A percentile compares a stretch with the other conserved stretches of the same genome.
Evolutionary conservation across 177 flowering plant species (phyloP).

Genomic region (Vitis hybrid): DNA sequence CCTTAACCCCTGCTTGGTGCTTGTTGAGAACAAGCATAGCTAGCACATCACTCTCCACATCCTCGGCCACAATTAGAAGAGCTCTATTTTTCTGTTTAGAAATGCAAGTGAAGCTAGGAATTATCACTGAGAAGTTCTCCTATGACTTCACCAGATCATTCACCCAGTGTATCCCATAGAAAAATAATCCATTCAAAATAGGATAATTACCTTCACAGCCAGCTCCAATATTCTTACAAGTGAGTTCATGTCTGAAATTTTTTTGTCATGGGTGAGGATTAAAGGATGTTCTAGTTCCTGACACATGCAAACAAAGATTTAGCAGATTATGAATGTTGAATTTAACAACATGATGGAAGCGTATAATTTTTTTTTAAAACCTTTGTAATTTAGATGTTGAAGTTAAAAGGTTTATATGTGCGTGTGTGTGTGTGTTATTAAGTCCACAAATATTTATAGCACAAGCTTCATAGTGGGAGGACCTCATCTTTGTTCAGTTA

Average conservation of each 20-base stretch:
- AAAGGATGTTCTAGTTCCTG: constrained; percentile 87
- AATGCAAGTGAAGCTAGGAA: neutral
- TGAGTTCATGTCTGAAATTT: constrained; percentile 57
- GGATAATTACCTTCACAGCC: constrained; percentile 50
- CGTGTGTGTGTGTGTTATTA: neutral
- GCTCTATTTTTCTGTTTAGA: constrained; percentile 52
- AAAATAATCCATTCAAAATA: neutral
- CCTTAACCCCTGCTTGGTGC: constrained; percentile 81
- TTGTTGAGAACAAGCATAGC: constrained; percentile 81
- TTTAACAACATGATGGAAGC: neutral
- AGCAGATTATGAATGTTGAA: neutral
- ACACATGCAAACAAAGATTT: constrained; percentile 18
- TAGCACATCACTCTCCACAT: constrained; percentile 77
- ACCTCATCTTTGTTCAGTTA: neutral
- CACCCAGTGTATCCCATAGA: neutral
- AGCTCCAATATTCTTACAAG: constrained; percentile 68
- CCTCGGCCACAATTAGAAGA: constrained; percentile 83
- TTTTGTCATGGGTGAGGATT: constrained; percentile 81
- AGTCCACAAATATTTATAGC: neutral
- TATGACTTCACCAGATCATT: neutral
- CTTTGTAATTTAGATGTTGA: neutral
- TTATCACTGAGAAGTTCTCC: neutral
- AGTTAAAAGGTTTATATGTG: neutral
- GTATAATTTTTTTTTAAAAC: neutral
- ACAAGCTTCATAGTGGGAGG: neutral